A percentile compares a stretch with the other conserved stretches of the same genome.
Evolutionary conservation across 1,139 yeast species (phyloP).

Genomic region (Hemisphaericaspora subhashii): DNA sequence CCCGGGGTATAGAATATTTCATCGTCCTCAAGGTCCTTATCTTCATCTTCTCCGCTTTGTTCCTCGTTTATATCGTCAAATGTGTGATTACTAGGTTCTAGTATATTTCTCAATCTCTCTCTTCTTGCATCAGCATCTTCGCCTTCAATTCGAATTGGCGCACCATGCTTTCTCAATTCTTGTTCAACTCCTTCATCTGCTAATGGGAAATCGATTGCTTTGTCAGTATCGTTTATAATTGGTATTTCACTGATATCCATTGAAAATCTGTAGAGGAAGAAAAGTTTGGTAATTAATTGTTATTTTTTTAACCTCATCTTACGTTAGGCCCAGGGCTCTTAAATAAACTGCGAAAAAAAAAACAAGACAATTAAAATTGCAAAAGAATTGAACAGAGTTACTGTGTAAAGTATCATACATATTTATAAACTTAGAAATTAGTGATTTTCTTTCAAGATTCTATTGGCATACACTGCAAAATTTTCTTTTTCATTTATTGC

Average conservation of each 20-base stretch:
- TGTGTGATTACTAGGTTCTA: slow-evolving; percentile 19
- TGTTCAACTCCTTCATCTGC: slow-evolving; percentile 59
- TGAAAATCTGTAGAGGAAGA: too few species aligned
- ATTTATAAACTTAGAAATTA: slow-evolving; percentile 11
- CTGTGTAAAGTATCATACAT: too few species aligned
- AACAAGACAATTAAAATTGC: too few species aligned
- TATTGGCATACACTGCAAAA: slow-evolving; percentile 50
- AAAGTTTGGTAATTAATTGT: too few species aligned
- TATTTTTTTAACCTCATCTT: neutral
- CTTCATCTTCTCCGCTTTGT: slow-evolving; percentile 27
- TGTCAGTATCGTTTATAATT: slow-evolving; percentile 22
- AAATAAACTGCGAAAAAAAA: too few species aligned
- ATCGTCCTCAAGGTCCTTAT: slow-evolving; percentile 59
- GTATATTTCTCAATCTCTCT: slow-evolving; percentile 44
- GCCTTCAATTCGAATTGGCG: slow-evolving; percentile 59
- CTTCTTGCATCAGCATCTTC: slow-evolving; percentile 67
- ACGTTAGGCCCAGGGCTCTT: too few species aligned
- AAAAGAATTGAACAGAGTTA: too few species aligned
- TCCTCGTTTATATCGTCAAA: slow-evolving; percentile 17
- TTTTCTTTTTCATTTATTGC: slow-evolving; percentile 42
- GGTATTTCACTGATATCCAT: slow-evolving; percentile 27
- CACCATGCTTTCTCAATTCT: slow-evolving; percentile 49
- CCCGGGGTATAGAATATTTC: slow-evolving; percentile 84
- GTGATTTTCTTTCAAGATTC: slow-evolving; percentile 38
- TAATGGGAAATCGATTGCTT: slow-evolving; percentile 49